A percentile compares a stretch with the other conserved stretches of the same genome.
phyloP scores from a whole-genome alignment of 2,329 filamentous ascomycete genomes.

The Colletotrichum sp. region DNA sequence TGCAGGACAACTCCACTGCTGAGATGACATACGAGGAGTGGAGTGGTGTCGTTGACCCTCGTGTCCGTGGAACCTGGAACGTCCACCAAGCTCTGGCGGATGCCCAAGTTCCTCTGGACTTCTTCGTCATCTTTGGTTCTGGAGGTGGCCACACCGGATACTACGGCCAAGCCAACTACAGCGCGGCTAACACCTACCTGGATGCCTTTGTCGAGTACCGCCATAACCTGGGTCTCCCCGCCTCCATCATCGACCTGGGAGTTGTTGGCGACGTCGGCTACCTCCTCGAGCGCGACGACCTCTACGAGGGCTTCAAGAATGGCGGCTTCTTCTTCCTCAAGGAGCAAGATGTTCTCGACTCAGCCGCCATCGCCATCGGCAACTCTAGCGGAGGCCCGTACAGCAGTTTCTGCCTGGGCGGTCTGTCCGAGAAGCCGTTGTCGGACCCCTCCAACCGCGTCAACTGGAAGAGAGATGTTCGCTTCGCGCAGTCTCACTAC shows the following conservation, averaged over 20 bases:
- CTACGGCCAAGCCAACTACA: constrained; percentile 43
- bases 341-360: constrained; percentile 4
- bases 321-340: constrained; percentile 7
- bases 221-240: constrained; percentile 36
- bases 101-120: constrained; percentile 30
- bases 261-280: constrained; percentile 41
- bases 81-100: constrained; percentile 34
- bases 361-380: background rate
- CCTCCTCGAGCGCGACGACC: background rate
- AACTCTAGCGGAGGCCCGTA: background rate
- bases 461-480: constrained; percentile 4
- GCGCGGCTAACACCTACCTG: constrained; percentile 44
- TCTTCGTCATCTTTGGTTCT: constrained; percentile 54
- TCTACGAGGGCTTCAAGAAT: background rate
- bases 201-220: constrained; percentile 43
- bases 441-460: constrained; percentile 6
- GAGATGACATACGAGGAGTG: constrained; percentile 40
- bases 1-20: constrained; percentile 9
- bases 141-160: constrained; percentile 47
- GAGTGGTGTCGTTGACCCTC: constrained; percentile 33
- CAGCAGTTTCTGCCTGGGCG: constrained; percentile 5
- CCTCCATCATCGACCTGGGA: constrained; percentile 42
- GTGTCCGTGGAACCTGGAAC: constrained; percentile 45
- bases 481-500: constrained; percentile 6
- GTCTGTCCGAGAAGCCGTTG: background rate